A percentile compares a stretch with the other conserved stretches of the same genome.
Evolutionary conservation across 2,329 filamentous ascomycete genomes (phyloP).

Genomic region (Exophiala spinifera): DNA sequence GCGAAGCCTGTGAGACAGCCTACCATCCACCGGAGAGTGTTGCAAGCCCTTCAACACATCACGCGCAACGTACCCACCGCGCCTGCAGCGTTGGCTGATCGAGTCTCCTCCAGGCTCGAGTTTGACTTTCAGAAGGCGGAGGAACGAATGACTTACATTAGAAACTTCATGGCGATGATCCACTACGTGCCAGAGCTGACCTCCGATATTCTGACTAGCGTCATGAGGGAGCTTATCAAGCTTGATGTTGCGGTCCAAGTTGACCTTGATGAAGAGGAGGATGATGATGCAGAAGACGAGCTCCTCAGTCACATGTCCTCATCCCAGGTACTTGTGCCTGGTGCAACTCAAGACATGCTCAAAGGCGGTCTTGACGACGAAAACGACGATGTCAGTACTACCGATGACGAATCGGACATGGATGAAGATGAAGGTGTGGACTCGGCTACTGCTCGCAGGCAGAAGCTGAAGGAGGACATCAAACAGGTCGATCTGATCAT

Average conservation of each 20-base stretch:
- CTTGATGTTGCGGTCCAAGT: conserved; percentile 94
- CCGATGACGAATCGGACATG: conserved; percentile 69
- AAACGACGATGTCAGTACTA: conserved; percentile 31
- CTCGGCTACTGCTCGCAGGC: conserved; percentile 47
- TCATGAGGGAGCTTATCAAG: conserved; percentile 83
- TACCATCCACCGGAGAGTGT: conserved; percentile 69
- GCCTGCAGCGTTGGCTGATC: conserved; percentile 63
- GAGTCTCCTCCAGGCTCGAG: conserved; percentile 69
- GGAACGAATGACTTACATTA: conserved; percentile 81
- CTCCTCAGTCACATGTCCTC: conserved; percentile 56
- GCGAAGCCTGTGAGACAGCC: conserved; percentile 59
- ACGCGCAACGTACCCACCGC: conserved; percentile 79
- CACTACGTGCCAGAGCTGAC: conserved; percentile 75
- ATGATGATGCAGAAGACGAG: conserved; percentile 70
- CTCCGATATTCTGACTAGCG: conserved; percentile 75
- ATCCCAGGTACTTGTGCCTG: conserved; percentile 31
- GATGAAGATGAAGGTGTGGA: conserved; percentile 60
- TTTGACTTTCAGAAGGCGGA: conserved; percentile 72
- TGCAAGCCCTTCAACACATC: conserved; percentile 71
- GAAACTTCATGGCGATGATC: conserved; percentile 75
- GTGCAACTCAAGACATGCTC: conserved; percentile 38
- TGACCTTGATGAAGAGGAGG: conserved; percentile 88
- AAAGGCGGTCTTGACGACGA: conserved; percentile 51
- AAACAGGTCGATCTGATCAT: conserved; percentile 89
- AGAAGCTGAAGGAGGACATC: conserved; percentile 77